Conservation (phyloP, 768 basidiomycete species). For the Mycena galopus region DNA sequence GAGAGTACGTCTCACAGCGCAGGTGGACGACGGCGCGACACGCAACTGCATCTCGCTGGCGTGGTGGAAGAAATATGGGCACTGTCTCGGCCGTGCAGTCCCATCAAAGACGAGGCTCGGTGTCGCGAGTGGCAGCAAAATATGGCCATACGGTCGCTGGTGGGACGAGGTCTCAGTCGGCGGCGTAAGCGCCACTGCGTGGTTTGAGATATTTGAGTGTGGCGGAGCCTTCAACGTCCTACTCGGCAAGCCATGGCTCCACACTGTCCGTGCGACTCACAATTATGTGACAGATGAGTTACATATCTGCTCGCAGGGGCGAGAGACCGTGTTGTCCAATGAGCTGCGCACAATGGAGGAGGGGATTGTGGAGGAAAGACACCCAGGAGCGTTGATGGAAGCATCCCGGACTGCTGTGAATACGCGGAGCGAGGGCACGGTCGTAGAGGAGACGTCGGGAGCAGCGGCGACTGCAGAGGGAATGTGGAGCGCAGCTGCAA, state of each 20-base stretch:
- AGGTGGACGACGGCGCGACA: constrained; percentile 15
- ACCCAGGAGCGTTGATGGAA: too few species aligned
- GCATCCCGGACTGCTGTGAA: neutral
- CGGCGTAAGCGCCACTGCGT: neutral
- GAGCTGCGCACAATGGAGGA: neutral
- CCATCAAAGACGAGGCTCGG: constrained; percentile 11
- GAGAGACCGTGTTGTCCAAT: constrained; percentile 9
- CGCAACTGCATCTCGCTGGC: constrained; percentile 22
- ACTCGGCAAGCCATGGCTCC: constrained; percentile 28
- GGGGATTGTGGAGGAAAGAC: neutral
- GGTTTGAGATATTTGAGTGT: constrained; percentile 26
- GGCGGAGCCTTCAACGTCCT: constrained; percentile 17
- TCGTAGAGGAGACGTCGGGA: too few species aligned
- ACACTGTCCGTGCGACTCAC: constrained; percentile 20
- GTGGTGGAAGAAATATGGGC: constrained; percentile 18
- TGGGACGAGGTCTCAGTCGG: constrained; percentile 17
- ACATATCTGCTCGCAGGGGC: neutral
- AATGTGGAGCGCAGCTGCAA: too few species aligned
- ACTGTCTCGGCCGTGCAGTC: constrained; percentile 1
- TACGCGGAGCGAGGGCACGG: too few species aligned
- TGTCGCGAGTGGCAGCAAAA: constrained; percentile 1
- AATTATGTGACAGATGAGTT: constrained; percentile 23
- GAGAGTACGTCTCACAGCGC: constrained; percentile 5
- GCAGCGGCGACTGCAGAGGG: too few species aligned
- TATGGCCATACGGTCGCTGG: constrained; percentile 23